Base-by-base conservation (phyloP, 2,329 filamentous ascomycete species). In the Claviceps pazoutovae region DNA sequence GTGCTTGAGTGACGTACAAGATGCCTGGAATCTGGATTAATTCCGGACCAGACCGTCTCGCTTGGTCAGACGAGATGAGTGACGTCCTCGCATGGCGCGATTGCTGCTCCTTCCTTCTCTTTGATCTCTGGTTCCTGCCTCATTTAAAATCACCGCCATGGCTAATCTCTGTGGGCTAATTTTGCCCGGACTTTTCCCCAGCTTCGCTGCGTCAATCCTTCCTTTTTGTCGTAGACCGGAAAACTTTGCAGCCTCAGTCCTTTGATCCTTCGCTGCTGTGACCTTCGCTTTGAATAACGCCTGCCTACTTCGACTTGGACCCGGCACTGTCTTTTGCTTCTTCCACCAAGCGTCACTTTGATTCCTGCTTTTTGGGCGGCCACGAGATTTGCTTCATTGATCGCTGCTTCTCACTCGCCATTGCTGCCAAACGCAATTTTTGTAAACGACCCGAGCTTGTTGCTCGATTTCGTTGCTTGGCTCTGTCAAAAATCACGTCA, bases 361-460 rank as follows among this genome's bases (percentile, higher is more conserved):
- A 43, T 51, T 49, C 51, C 38, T 45, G 14, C 43, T 26, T 51
- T 53, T 53, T 51, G 52, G 48, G 45, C 48, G 48, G 26, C 39
- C 14, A 19, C 17, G 17, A 30, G 8, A 48, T 41, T 45, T 17
- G 23, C 14, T 46, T 49, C 48, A 16, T 44, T 37, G 17, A 36
- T 43, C 13, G 21, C 23, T n/a, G 26, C 30, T 36, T 44, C 17
- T 43, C 17, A 39, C 39, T 42, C 30, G 8, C 26, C 23, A 36
- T 41, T 41, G n/a, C 26, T 36, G 17, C 41, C 19, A 21, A 36
- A 30, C 26, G 26, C 8, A 30, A 23, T 14, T 41, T 21, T 26
- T 16, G 38, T 17, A 39, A 19, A 21, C 13, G 5, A 16, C n/a
- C 26, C 19, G 39, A 17, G 8, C 36, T 49, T 19, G 14, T 47